Evolutionary conservation across 2,329 filamentous ascomycete genomes (phyloP).

Genomic region (Aureobasidium sp.): DNA sequence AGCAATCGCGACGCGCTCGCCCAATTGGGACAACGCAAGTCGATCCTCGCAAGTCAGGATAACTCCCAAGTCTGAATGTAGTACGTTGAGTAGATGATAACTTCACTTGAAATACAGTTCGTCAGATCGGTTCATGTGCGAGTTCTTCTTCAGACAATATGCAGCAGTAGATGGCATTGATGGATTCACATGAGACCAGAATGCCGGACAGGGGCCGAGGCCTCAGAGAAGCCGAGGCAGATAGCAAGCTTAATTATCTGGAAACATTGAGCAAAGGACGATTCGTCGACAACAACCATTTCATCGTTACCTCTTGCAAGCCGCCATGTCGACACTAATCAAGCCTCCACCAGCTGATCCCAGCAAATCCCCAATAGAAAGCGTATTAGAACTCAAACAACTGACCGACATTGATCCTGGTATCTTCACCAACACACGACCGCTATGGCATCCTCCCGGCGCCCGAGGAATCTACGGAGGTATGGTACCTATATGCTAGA

Average conservation of each 20-base stretch:
- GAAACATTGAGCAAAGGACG: neutral
- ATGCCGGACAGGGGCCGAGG: neutral
- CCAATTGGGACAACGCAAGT: neutral
- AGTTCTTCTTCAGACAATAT: too few species aligned
- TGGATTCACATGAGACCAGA: neutral
- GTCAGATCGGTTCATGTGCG: too few species aligned
- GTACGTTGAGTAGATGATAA: neutral
- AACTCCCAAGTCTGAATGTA: too few species aligned
- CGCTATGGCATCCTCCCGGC: constrained; percentile 83
- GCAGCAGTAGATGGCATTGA: neutral
- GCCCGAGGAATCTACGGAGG: constrained; percentile 93
- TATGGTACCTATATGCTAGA: neutral
- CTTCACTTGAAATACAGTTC: too few species aligned
- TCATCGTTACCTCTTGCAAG: neutral
- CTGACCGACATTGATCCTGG: constrained; percentile 69
- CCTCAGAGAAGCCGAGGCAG: neutral
- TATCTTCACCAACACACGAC: constrained; percentile 89
- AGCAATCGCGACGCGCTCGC: neutral
- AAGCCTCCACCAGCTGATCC: constrained; percentile 64
- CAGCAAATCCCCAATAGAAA: constrained; percentile 74
- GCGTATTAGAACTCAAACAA: constrained; percentile 77
- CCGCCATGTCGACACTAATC: constrained; percentile 44
- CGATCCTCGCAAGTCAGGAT: neutral
- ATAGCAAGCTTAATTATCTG: neutral
- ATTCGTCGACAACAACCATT: neutral